Percentiles rank a stretch among this genome's conserved stretches.
These are phyloP conservation scores for Globisporangium takayamanum DNA, from an alignment of 352 stramenopile genomes.

Conservation along the genomic window DNA sequence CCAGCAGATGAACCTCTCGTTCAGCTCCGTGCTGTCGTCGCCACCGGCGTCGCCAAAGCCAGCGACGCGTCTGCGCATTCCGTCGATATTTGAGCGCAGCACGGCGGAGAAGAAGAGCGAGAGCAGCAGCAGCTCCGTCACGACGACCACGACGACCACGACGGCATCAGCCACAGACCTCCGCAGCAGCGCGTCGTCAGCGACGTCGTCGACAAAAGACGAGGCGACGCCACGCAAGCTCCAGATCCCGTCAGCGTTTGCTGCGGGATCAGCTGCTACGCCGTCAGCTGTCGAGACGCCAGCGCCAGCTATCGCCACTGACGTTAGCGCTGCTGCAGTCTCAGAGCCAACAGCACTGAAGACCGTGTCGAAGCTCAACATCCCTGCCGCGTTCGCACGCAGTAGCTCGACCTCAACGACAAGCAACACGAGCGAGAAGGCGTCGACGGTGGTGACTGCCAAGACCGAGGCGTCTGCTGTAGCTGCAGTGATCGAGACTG, in stretches of 20 bases:
- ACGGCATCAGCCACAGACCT: background rate
- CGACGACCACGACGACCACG: too few relatives aligned
- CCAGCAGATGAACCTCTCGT: conserved; percentile 4
- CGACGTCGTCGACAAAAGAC: conserved; percentile 22
- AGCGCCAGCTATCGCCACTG: background rate
- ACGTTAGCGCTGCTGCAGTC: background rate
- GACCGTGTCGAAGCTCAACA: conserved; percentile 59
- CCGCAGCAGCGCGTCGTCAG: conserved; percentile 26
- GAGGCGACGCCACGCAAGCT: conserved; percentile 12
- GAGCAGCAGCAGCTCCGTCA: background rate
- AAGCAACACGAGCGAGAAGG: conserved; percentile 15
- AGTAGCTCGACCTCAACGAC: conserved; percentile 23
- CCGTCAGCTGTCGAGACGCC: background rate
- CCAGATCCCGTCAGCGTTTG: conserved; percentile 18
- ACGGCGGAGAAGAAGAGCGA: conserved; percentile 8
- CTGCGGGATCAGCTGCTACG: conserved; percentile 1
- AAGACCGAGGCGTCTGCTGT: background rate
- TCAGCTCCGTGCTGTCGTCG: conserved; percentile 12
- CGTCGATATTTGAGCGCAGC: conserved; percentile 46
- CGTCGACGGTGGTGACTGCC: background rate
- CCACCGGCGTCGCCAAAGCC: conserved; percentile 14
- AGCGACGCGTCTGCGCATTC: conserved; percentile 38
- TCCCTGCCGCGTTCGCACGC: conserved; percentile 40
- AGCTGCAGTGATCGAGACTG: background rate
- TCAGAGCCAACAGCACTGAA: conserved; percentile 18